Percentiles rank a stretch among this genome's conserved stretches.
These are phyloP conservation scores for Teunomyces tritomae DNA, from an alignment of 805 yeast species.

Conservation along the genomic window DNA sequence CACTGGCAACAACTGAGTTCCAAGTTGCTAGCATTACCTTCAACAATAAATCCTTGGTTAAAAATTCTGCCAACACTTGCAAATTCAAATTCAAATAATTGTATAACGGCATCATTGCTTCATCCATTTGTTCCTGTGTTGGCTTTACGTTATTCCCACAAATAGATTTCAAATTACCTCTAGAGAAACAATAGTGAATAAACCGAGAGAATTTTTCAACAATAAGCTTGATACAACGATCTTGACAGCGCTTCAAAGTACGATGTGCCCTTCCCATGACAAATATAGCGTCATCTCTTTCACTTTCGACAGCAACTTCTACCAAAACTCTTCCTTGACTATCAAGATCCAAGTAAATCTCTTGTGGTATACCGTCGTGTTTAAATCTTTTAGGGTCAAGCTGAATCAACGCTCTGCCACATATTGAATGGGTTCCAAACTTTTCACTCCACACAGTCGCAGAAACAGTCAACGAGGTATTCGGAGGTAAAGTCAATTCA, in stretches of 20 bases:
- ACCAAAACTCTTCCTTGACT: slow-evolving; percentile 66
- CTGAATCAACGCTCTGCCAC: slow-evolving; percentile 61
- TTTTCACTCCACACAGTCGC: slow-evolving; percentile 71
- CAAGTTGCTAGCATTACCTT: slow-evolving; percentile 78
- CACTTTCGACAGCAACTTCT: slow-evolving; percentile 74
- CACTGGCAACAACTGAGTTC: slow-evolving; percentile 65
- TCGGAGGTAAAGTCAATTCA: slow-evolving; percentile 47
- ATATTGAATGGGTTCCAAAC: slow-evolving; percentile 54
- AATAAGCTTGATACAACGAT: slow-evolving; percentile 63
- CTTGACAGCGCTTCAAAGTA: slow-evolving; percentile 59
- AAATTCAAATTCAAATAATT: slow-evolving; percentile 71
- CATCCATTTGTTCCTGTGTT: slow-evolving; percentile 49
- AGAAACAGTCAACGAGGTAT: slow-evolving; percentile 46
- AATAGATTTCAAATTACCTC: slow-evolving; percentile 52
- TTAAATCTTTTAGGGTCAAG: slow-evolving; percentile 62
- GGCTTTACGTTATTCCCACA: slow-evolving; percentile 48
- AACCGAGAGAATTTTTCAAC: slow-evolving; percentile 71
- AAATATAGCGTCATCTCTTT: slow-evolving; percentile 75
- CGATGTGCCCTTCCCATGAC: slow-evolving; percentile 75
- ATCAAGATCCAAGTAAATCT: slow-evolving; percentile 56
- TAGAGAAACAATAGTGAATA: slow-evolving; percentile 57
- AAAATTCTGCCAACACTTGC: slow-evolving; percentile 55
- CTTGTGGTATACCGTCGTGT: slow-evolving; percentile 68
- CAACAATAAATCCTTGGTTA: slow-evolving; percentile 54
- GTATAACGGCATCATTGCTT: slow-evolving; percentile 69